Evolutionary conservation across 2,329 filamentous ascomycete species (phyloP), one percentile per base, ranked within the genome.

Genomic region (Alternaria solani): DNA sequence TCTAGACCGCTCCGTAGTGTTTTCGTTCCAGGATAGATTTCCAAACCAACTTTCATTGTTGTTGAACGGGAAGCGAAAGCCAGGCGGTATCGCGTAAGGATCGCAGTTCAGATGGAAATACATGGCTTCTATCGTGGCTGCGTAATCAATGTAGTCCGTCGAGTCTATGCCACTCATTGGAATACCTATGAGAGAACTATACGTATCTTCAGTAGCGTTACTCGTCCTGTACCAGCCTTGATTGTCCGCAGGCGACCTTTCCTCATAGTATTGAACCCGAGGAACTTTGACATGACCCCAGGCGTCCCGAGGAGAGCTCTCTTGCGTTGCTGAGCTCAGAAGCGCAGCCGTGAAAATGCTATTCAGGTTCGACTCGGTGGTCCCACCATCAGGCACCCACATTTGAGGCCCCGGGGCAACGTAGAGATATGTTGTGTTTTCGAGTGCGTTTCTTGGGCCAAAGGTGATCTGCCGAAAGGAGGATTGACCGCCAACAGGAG

Each of bases 11-110:
- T 1, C 7, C 2, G 12, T 34, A 6, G 30, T 20, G 7, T 34
- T 8, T 3, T 34, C 7, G 12, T 48, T 23, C 44, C 44, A 48
- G 11, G 3, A 16, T 2, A 48, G 0, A 20, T 23, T 0, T 7
- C 44, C 44, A 3, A 48, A 14, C 44, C 44, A 32, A 6, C 11
- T 32, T 8, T 8, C 2, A 14, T 2, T 11, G 7, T 47, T 47
- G 4, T 23, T 23, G 20, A 23, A 23, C 20, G 20, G 20, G 44
- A 23, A 47, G 2, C 0, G 6, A 9, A 20, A 30, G 8, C 18
- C 16, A 14, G 9, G 0, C 2, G 7, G 16, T 16, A 5, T 23
- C 0, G 9, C 14, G 14, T 3, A 28, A n/a, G 4, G 0, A n/a
- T 44, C 26, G 20, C 28, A 48, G 1, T 4, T 16, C 18, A 23